These are phyloP conservation scores for Auxenochlorella pyrenoidosa DNA, from an alignment of 139 green algal species.

Conservation along the genomic window DNA sequence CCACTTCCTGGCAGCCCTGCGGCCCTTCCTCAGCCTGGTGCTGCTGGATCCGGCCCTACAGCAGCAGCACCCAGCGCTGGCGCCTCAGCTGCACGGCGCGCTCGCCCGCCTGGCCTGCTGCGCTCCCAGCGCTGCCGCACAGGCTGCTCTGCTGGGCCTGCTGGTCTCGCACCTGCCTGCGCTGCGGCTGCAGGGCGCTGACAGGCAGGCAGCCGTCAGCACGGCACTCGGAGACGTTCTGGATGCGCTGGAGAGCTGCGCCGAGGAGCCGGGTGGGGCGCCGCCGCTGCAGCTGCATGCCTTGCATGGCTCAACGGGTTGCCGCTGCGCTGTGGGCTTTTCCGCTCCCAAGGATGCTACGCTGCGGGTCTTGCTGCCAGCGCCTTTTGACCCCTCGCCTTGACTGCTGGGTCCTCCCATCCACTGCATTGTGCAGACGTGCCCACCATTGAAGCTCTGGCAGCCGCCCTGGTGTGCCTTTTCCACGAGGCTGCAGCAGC, in stretches of 20 bases:
- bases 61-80: slow-evolving; percentile 6
- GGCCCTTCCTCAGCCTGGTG: slow-evolving; percentile 20
- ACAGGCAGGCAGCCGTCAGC: neutral
- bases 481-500: neutral
- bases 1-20: neutral
- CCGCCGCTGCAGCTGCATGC: too few species aligned
- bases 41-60: slow-evolving; percentile 17
- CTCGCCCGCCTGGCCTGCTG: slow-evolving; percentile 13
- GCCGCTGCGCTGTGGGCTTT: too few species aligned
- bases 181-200: neutral
- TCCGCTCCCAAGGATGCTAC: too few species aligned
- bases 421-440: neutral
- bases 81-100: neutral
- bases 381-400: too few species aligned
- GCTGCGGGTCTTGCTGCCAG: too few species aligned
- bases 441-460: neutral
- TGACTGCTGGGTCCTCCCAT: too few species aligned
- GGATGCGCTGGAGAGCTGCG: slow-evolving; percentile 25
- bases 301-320: too few species aligned
- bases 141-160: slow-evolving; percentile 33
- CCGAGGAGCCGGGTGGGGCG: slow-evolving; percentile 23
- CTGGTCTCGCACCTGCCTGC: slow-evolving; percentile 14
- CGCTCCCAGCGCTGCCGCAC: neutral
- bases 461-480: neutral
- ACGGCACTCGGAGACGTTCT: slow-evolving; percentile 13